Evolutionary conservation across 1,139 yeast genomes (phyloP).

Genomic region (Candida freyschussii): DNA sequence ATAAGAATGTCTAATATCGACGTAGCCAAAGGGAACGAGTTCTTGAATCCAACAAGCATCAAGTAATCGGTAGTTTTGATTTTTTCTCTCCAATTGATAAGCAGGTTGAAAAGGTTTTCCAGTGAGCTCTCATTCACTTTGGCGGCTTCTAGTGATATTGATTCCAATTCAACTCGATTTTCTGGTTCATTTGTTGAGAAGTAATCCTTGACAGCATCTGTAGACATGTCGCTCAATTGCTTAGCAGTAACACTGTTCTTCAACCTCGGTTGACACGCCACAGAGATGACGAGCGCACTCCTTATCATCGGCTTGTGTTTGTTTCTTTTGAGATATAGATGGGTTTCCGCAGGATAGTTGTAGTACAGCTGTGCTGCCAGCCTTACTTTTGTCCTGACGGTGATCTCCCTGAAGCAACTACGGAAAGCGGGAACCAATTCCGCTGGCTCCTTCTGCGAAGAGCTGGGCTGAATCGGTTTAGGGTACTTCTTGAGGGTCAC

Average conservation of each 20-base stretch:
- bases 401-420: conserved; percentile 30
- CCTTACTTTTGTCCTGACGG: conserved; percentile 20
- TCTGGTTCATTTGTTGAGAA: conserved; percentile 4
- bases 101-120: conserved; percentile 18
- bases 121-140: conserved; percentile 10
- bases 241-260: conserved; percentile 11
- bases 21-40: conserved; percentile 13
- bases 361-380: conserved; percentile 22
- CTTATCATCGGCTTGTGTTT: conserved; percentile 8
- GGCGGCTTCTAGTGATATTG: conserved; percentile 17
- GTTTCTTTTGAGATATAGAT: conserved; percentile 19
- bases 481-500: conserved; percentile 34
- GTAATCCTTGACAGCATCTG: conserved; percentile 13
- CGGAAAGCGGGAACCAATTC: conserved; percentile 29
- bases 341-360: conserved; percentile 19
- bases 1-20: conserved; percentile 17
- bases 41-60: conserved; percentile 16
- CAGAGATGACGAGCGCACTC: conserved; percentile 29
- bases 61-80: conserved; percentile 16
- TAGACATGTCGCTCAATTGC: conserved; percentile 10
- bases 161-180: conserved; percentile 10
- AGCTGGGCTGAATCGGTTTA: no score
- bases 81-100: conserved; percentile 23
- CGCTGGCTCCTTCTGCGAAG: conserved; percentile 32
- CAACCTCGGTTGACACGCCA: conserved; percentile 8